Evolutionary conservation across 2,329 filamentous ascomycete species (phyloP).

Genomic region (Neofusicoccum parvum): DNA sequence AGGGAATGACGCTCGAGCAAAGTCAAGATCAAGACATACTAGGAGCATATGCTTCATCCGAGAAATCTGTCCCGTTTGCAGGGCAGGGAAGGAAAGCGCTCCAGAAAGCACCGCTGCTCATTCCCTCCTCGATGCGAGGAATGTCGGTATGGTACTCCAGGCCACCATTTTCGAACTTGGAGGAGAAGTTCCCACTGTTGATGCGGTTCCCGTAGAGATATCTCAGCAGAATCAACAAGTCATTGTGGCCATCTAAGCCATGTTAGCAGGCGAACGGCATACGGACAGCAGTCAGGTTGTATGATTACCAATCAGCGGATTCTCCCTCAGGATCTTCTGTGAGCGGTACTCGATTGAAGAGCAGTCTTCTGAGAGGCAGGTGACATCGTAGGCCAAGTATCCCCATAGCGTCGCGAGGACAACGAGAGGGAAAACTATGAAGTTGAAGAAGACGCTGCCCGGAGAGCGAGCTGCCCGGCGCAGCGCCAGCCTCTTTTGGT

Average conservation of each 20-base stretch:
- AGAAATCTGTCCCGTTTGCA: slow-evolving; percentile 70
- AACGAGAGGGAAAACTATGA: slow-evolving; percentile 11
- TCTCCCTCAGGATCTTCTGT: slow-evolving; percentile 37
- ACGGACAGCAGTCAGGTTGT: background rate
- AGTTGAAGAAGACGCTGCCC: slow-evolving; percentile 16
- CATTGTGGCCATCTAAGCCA: slow-evolving; percentile 79
- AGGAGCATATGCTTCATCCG: slow-evolving; percentile 68
- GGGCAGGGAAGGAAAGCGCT: slow-evolving; percentile 83
- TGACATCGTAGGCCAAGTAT: background rate
- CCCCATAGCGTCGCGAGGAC: slow-evolving; percentile 1
- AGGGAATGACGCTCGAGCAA: background rate
- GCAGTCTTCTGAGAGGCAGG: slow-evolving; percentile 10
- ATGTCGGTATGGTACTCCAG: slow-evolving; percentile 76
- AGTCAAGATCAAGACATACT: slow-evolving; percentile 51
- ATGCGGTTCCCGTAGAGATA: slow-evolving; percentile 73
- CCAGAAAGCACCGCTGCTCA: slow-evolving; percentile 89
- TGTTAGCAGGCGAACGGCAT: slow-evolving; percentile 25
- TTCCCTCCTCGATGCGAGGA: slow-evolving; percentile 69
- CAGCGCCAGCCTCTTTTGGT: slow-evolving; percentile 9
- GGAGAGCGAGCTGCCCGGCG: slow-evolving; percentile 13
- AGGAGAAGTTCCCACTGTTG: slow-evolving; percentile 71
- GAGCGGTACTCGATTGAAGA: slow-evolving; percentile 34
- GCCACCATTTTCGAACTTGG: slow-evolving; percentile 71
- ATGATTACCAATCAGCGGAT: slow-evolving; percentile 43
- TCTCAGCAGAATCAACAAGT: slow-evolving; percentile 76